Evolutionary conservation across 768 basidiomycete species (phyloP).

Genomic region (Mrakia blollopis): DNA sequence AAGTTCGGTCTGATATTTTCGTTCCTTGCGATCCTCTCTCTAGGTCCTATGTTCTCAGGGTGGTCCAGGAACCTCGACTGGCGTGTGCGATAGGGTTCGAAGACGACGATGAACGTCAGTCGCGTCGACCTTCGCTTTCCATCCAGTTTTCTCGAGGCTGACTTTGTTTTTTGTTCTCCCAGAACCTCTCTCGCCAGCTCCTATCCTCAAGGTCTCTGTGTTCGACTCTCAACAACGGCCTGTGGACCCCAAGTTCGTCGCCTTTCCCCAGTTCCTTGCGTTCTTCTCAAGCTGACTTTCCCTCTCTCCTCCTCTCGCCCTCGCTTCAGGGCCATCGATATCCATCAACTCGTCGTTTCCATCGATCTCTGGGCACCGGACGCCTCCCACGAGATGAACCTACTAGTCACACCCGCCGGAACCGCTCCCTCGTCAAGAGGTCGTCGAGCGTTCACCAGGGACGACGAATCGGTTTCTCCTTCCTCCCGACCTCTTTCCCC

Average conservation of each 20-base stretch:
- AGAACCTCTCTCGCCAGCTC: slow-evolving; percentile 18
- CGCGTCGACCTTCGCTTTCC: neutral
- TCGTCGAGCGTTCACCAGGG: neutral
- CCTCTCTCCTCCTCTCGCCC: slow-evolving; percentile 31
- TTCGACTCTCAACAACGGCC: slow-evolving; percentile 3
- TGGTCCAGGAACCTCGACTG: neutral
- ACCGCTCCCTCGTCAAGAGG: slow-evolving; percentile 15
- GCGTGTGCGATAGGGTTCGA: slow-evolving; percentile 3
- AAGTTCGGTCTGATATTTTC: too few species aligned
- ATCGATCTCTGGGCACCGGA: slow-evolving; percentile 91
- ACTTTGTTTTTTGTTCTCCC: neutral
- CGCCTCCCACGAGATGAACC: slow-evolving; percentile 75
- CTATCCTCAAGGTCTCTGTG: slow-evolving; percentile 21
- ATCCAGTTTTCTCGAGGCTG: neutral
- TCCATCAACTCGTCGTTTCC: slow-evolving; percentile 80
- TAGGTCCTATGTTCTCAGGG: neutral
- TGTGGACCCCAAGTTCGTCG: slow-evolving; percentile 13
- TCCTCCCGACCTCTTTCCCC: slow-evolving; percentile 22
- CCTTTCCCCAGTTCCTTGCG: too few species aligned
- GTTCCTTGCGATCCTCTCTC: neutral
- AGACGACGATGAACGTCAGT: slow-evolving; percentile 5
- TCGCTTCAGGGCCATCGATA: slow-evolving; percentile 65
- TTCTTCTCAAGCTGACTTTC: neutral
- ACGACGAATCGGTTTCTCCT: neutral
- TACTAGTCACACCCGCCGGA: slow-evolving; percentile 73